phyloP scores from a whole-genome alignment of 2,329 filamentous ascomycete genomes.

The Aspergillus intermedius region DNA sequence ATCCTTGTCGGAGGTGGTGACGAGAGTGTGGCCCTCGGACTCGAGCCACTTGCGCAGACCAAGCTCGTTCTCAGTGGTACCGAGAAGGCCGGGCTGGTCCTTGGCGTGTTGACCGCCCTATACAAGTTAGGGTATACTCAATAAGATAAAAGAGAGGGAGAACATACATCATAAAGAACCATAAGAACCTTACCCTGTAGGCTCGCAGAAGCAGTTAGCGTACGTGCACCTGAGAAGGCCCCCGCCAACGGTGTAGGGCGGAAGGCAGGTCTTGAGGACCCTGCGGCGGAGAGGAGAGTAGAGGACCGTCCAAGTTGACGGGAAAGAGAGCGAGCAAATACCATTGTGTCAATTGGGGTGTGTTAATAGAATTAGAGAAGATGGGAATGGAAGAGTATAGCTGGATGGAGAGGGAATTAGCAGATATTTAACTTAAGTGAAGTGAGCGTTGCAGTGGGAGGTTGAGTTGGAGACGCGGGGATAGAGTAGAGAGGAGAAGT shows the following conservation, averaged over 20 bases:
- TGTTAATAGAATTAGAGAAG: constrained; percentile 1
- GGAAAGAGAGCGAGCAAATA: constrained; percentile 58
- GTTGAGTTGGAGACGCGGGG: not conserved
- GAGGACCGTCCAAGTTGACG: constrained; percentile 50
- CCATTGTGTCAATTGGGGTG: constrained; percentile 42
- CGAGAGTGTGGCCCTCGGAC: constrained; percentile 88
- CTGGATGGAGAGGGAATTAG: not conserved
- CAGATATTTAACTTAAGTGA: constrained; percentile 1
- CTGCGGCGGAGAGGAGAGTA: constrained; percentile 41
- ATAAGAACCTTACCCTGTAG: constrained; percentile 92
- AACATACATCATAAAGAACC: constrained; percentile 80
- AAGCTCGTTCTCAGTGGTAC: constrained; percentile 97
- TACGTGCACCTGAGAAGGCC: constrained; percentile 48
- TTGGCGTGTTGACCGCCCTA: constrained; percentile 76
- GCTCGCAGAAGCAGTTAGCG: constrained; percentile 58
- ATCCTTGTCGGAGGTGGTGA: constrained; percentile 98
- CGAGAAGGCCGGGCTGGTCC: constrained; percentile 80
- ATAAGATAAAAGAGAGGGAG: constrained; percentile 2
- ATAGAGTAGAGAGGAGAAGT: not conserved
- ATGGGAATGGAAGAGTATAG: not conserved
- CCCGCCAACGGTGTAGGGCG: constrained; percentile 33
- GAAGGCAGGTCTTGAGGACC: constrained; percentile 29
- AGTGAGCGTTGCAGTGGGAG: constrained; percentile 1
- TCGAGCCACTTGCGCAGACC: constrained; percentile 96
- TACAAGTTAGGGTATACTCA: constrained; percentile 4